Percentiles rank a stretch among this genome's conserved stretches.
These are phyloP conservation scores for Leccinum angustisporum DNA, from an alignment of 1,284 basidiomycete genomes.

Conservation along the genomic window DNA sequence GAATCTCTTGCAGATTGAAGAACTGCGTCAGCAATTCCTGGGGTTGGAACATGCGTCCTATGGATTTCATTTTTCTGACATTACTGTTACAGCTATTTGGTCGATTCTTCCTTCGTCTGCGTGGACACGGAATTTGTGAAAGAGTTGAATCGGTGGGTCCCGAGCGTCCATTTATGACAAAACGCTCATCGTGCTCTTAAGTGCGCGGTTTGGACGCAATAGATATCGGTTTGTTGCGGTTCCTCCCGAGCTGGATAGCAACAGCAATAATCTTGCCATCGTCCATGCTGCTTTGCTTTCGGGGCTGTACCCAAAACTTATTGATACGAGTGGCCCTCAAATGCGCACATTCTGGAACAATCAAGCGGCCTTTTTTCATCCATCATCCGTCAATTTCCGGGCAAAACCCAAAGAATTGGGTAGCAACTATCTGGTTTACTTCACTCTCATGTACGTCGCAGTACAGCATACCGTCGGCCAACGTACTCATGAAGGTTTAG, in stretches of 20 bases:
- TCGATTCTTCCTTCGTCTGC: conserved; percentile 86
- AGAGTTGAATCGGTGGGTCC: conserved; percentile 66
- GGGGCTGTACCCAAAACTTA: conserved; percentile 85
- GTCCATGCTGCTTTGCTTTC: conserved; percentile 84
- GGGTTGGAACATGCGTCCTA: conserved; percentile 44
- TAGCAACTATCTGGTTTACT: conserved; percentile 78
- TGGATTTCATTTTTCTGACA: conserved; percentile 7
- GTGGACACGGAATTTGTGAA: conserved; percentile 66
- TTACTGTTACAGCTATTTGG: conserved; percentile 57
- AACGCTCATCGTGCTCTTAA: conserved; percentile 31
- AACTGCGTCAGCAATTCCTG: conserved; percentile 92
- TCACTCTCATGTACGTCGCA: conserved; percentile 79
- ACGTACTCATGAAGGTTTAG: conserved; percentile 40
- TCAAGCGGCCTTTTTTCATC: conserved; percentile 84
- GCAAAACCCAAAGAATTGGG: conserved; percentile 70
- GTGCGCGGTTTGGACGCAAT: conserved; percentile 74
- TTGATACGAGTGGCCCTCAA: conserved; percentile 40
- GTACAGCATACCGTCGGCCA: neutral
- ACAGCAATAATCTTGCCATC: conserved; percentile 64
- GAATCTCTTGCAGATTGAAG: conserved; percentile 96
- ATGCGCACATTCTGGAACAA: conserved; percentile 89
- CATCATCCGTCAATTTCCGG: conserved; percentile 87
- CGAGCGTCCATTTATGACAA: neutral
- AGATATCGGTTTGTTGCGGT: conserved; percentile 76
- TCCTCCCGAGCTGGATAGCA: conserved; percentile 71